Evolutionary conservation across 164 flowering plant species (phyloP), one percentile per base, ranked within the genome.

Genomic region (Vitis labrusca): DNA sequence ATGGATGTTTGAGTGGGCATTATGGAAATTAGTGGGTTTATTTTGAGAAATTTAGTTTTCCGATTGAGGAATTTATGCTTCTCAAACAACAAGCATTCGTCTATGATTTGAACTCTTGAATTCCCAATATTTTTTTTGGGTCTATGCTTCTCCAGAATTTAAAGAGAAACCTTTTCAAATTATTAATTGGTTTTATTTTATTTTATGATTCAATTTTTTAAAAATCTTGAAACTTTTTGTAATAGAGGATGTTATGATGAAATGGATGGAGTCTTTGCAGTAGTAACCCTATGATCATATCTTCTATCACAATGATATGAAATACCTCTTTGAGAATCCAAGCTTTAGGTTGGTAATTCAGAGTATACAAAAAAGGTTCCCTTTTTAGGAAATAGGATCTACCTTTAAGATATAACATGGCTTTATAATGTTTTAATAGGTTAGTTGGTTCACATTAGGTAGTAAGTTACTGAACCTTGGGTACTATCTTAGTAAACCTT

Each of bases 361-460:
- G 71, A 68, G 83, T 70, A 77, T 81, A 75, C 57, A 59, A 62
- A 77, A 82, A 79, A 74, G 76, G 74, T 78, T 76, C 78, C 78
- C 72, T 81, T 83, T 79, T 81, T 67, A 79, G 77, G 83, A 71
- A 84, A 84, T 75, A 73, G 78, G 81, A 76, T 83, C 78, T 79
- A 81, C 80, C 80, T 78, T 82, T 78, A 1, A 23, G 2, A 23
- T 23, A 23, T 23, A 1, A 0, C 27, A 23, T 23, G 27, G 27
- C 27, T 23, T 23, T 23, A 23, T 23, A 23, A 23, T 23, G 27
- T 23, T 23, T 23, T 23, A 23, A 23, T 23, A 23, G 27, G 27
- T 23, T 23, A 23, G 27, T 23, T 23, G 27, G 27, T 23, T 23
- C 27, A 23, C 27, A 23, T 23, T 23, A 23, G 0, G 27, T 23